Conservation (phyloP, 2,329 filamentous ascomycete genomes). For the Penicillium concentricum region DNA sequence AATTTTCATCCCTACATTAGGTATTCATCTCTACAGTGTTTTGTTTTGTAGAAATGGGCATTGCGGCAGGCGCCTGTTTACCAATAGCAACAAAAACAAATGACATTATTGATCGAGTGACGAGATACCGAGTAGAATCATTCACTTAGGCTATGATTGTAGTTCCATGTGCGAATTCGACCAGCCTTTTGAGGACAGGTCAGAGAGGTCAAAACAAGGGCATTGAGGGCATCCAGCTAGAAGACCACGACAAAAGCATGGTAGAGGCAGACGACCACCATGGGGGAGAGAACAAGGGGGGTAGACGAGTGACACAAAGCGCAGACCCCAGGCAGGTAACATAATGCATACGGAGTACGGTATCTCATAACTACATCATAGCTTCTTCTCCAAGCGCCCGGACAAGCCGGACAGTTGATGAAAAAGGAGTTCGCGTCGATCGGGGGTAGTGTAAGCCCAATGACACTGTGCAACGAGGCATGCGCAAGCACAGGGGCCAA, state of each 20-base stretch:
- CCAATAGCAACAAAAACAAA: background rate
- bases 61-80: conserved; percentile 8
- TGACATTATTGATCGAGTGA: background rate
- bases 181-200: too few relatives aligned
- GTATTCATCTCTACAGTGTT: conserved; percentile 6
- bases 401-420: conserved; percentile 56
- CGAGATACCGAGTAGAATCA: background rate
- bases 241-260: too few relatives aligned
- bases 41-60: background rate
- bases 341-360: too few relatives aligned
- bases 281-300: too few relatives aligned
- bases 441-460: conserved; percentile 71
- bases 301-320: too few relatives aligned
- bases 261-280: too few relatives aligned
- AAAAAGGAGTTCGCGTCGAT: conserved; percentile 63
- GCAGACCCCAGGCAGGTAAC: too few relatives aligned
- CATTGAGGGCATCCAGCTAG: too few relatives aligned
- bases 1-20: conserved; percentile 14
- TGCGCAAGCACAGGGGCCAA: conserved; percentile 70
- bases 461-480: conserved; percentile 65
- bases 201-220: too few relatives aligned
- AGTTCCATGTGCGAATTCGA: background rate
- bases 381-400: conserved; percentile 58
- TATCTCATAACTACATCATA: too few relatives aligned
- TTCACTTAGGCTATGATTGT: background rate